Base-by-base conservation (phyloP, 768 basidiomycete species). In the Tubosaeta sp. region DNA sequence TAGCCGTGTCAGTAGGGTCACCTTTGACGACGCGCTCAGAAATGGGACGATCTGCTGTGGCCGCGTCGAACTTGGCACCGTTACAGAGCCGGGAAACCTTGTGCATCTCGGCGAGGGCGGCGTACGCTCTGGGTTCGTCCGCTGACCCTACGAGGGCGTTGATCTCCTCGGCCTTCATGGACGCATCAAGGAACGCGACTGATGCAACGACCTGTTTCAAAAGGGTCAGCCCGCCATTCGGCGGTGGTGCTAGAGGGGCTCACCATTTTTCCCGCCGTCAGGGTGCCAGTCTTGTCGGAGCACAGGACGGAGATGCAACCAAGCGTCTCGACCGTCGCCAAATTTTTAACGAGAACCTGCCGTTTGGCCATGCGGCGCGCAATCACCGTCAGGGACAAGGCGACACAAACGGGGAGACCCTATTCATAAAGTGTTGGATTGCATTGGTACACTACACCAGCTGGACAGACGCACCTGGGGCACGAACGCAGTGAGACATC, bases 81-180 rank as follows among this genome's bases (percentile, higher is more conserved):
- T 83, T 84, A 65, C 83, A 85, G 11, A 85, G 70, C n/a, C 77
- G 73, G 34, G 77, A 68, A 27, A 81, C 62, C 37, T 71, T 66
- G 47, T 72, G 73, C 5, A 76, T 45, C 31, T 55, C 58, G 22
- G 57, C 61, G 43, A 75, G 48, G 9, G 57, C 64, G 14, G 64
- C 61, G 13, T 62, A 62, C 8, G 49, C n/a, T 14, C n/a, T 48
- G 12, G 62, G 52, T 3, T 61, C 53, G 6, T 27, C 16, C 6
- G 31, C 41, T 37, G 51, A 48, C 9, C 53, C 50, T 12, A 65
- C 48, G 16, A 43, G 35, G 12, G 47, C 48, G 42, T 59, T 53
- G 7, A 70, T 46, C 27, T 67, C 65, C 9, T 60, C 51, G 2
- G 62, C 42, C 16, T 38, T 42, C 48, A 66, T 53, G 12, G 61